A percentile compares a stretch with the other conserved stretches of the same genome.
phyloP scores from a whole-genome alignment of 179 eudicot genomes.

The Beta macrorhiza region DNA sequence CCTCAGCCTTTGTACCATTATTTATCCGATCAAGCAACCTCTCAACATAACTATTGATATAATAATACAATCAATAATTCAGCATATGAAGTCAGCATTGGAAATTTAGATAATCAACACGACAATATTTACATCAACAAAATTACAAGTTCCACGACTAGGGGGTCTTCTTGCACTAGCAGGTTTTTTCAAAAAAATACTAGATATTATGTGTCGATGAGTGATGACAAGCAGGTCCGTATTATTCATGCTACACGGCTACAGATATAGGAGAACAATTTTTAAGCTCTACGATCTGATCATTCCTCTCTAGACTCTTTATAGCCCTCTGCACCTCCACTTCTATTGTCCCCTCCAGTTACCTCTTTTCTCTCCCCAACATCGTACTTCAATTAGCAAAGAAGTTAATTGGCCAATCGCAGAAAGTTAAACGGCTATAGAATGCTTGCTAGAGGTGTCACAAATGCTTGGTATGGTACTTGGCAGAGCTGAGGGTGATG shows the following conservation, averaged over 20 bases:
- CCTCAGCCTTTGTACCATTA: slow-evolving; percentile 85
- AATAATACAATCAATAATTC: slow-evolving; percentile 26
- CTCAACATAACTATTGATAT: slow-evolving; percentile 71
- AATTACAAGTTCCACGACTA: neutral
- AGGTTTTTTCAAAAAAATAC: too few species aligned
- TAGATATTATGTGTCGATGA: too few species aligned
- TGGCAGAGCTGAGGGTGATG: neutral
- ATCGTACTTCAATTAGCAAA: neutral
- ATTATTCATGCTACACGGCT: neutral
- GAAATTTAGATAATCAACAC: slow-evolving; percentile 6
- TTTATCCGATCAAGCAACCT: slow-evolving; percentile 93
- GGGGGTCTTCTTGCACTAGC: too few species aligned
- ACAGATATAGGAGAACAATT: neutral
- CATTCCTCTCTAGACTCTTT: neutral
- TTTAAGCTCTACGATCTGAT: neutral
- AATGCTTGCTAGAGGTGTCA: neutral
- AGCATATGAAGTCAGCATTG: slow-evolving; percentile 14
- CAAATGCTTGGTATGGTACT: neutral
- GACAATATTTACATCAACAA: neutral
- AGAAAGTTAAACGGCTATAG: neutral
- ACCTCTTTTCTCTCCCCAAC: slow-evolving; percentile 1
- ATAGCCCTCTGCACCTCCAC: neutral
- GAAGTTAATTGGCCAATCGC: neutral
- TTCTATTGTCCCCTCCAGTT: neutral
- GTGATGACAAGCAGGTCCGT: too few species aligned